Conservation (phyloP, 345 rosid species). For the Eucalyptus marginata region DNA sequence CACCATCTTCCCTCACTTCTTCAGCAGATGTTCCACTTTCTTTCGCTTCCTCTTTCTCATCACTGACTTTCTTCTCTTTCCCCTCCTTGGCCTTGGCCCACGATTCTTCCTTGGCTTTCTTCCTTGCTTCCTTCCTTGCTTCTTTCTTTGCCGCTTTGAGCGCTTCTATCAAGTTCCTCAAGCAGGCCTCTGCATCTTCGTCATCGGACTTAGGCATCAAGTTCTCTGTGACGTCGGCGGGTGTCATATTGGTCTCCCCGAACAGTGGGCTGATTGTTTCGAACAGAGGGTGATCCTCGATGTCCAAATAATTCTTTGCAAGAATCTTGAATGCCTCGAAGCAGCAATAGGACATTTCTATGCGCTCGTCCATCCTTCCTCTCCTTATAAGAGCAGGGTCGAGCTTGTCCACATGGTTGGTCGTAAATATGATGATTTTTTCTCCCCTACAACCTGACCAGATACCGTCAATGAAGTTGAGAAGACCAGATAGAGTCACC, state of each 20-base stretch:
- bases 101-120: background rate
- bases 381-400: slow-evolving; percentile 29
- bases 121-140: background rate
- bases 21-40: background rate
- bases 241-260: background rate
- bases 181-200: background rate
- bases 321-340: slow-evolving; percentile 1
- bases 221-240: slow-evolving; percentile 2
- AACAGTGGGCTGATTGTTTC: background rate
- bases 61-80: background rate
- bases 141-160: background rate
- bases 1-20: background rate
- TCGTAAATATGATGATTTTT: slow-evolving; percentile 27
- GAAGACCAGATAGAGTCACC: slow-evolving; percentile 17
- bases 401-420: slow-evolving; percentile 15
- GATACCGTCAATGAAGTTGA: slow-evolving; percentile 42
- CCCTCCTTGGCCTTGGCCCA: background rate
- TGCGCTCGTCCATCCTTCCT: slow-evolving; percentile 31
- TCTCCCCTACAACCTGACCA: slow-evolving; percentile 22
- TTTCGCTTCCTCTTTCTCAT: background rate
- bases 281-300: background rate
- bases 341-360: slow-evolving; percentile 5
- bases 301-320: background rate
- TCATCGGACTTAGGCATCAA: background rate
- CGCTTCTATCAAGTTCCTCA: background rate